Base-by-base conservation (phyloP, 768 basidiomycete genomes). In the Lactarius psammicola region DNA sequence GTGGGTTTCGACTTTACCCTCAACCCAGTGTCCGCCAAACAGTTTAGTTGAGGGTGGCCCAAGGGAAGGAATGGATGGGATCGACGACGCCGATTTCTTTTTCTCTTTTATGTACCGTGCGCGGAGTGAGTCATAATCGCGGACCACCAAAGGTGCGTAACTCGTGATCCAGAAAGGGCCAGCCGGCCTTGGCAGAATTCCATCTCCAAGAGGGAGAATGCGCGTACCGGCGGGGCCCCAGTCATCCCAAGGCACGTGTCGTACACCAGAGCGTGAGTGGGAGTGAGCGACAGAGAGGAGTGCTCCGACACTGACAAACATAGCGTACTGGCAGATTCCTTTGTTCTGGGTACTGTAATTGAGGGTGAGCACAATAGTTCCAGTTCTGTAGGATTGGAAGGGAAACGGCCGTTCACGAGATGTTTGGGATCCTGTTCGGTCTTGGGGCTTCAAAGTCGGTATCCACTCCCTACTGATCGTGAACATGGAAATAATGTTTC, bases 191-290 rank as follows among this genome's bases (percentile, higher is more conserved):
- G 60, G 60, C 17, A 30, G 23, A 20, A 23, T 26, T 2, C 49
- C 20, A 31, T 23, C 26, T 40, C 49, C 51, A 8, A 15, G 11
- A 11, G n/a, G 3, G 30, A 42, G 13, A 31, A 66, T 34, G 38
- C 60, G 65, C 13, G 65, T 57, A 46, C 46, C 60, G 4, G 60
- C n/a, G 3, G 65, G 65, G 18, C 65, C 65, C 60, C 65, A 66
- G 13, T 62, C 65, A 8, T 10, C 38, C 65, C 65, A 62, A 26
- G 17, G 13, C 4, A 62, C 6, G 20, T 56, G 13, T 17, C 31
- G 46, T 8, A 62, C 60, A 26, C 33, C 36, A 13, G 33, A 28
- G 13, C 15, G 15, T 3, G 7, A 3, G 31, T 3, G 3, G 31
- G 31, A 33, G 54, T 10, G 20, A 38, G 34, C 28, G 30, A 28